These are phyloP conservation scores for Erythrobasidium hasegawianum DNA, from an alignment of 1,284 basidiomycete genomes.

Conservation along the genomic window DNA sequence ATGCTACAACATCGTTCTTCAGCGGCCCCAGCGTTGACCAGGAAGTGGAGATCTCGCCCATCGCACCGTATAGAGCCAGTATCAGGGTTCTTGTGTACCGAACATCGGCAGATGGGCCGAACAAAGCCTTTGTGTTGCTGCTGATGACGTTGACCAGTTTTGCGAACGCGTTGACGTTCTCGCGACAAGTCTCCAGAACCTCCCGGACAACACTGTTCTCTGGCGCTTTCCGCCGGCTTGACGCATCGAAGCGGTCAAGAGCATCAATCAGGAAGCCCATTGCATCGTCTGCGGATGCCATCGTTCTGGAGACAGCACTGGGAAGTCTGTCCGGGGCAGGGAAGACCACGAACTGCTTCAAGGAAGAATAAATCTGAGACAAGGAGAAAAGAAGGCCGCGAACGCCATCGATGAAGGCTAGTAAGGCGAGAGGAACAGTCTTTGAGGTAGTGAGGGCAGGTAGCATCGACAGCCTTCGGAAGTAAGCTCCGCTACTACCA, in stretches of 20 bases:
- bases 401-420: conserved; percentile 76
- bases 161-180: conserved; percentile 78
- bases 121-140: conserved; percentile 50
- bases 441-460: conserved; percentile 64
- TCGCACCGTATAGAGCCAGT: conserved; percentile 82
- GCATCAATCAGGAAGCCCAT: conserved; percentile 81
- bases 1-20: conserved; percentile 55
- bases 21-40: conserved; percentile 78
- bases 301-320: conserved; percentile 71
- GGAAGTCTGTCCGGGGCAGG: conserved; percentile 82
- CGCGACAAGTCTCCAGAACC: conserved; percentile 79
- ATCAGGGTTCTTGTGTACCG: conserved; percentile 84
- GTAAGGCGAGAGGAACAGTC: conserved; percentile 67
- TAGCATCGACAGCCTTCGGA: conserved; percentile 73
- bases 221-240: conserved; percentile 63
- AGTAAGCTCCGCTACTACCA: conserved; percentile 75
- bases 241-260: conserved; percentile 86
- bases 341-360: conserved; percentile 83
- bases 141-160: conserved; percentile 78
- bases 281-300: conserved; percentile 76
- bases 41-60: conserved; percentile 78
- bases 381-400: conserved; percentile 89
- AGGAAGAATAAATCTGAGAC: conserved; percentile 83
- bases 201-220: conserved; percentile 66
- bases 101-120: conserved; percentile 68